Evolutionary conservation across 225 moss, liverwort and hornwort species (phyloP), one percentile per base, ranked within the genome.

Genomic region (Pleurozium schreberi): DNA sequence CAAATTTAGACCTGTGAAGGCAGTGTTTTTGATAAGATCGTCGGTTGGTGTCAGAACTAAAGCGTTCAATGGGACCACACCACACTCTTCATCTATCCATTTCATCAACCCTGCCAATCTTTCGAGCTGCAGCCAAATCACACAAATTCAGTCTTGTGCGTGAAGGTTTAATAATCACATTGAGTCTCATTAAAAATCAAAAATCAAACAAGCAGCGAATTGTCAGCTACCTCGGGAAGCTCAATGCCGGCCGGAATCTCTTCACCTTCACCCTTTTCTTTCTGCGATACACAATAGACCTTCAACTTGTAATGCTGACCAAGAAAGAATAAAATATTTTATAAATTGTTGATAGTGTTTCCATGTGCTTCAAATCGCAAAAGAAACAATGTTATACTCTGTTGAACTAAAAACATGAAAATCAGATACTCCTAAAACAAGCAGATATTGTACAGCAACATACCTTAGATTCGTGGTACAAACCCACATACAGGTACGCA

Each of bases 71-170:
- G 99, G 99, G 57, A 96, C 92, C 52, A 99, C 99, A 63, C 96
- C 97, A 85, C 99, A 99, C 84, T 99, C 97, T 89, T 99, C 96
- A 76, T 99, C 96, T 40, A 99, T 91, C 98, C 96, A 97, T 90
- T 93, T 94, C 97, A 99, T 97, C 89, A 96, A 87, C 55, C 95
- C 96, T 53, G 95, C 95, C 84, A 99, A 87, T 92, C 99, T 95
- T 81, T 96, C 92, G 14, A 97, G 92, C 97, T 99, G 88, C 87
- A 90, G 13, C 22, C 67, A 75, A 85, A 88, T 73, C 43, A 60
- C 45, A 85, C 52, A 83, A 87, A 60, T n/a, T 80, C 76, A 88
- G n/a, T 38, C 57, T 67, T 63, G 23, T 25, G 58, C 8, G 18
- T 67, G 66, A 67, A 63, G 40, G 11, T 63, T 28, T 28, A 27